Evolutionary conservation across 257 asterid species (phyloP), one percentile per base, ranked within the genome.

Genomic region (Salvia splendens): DNA sequence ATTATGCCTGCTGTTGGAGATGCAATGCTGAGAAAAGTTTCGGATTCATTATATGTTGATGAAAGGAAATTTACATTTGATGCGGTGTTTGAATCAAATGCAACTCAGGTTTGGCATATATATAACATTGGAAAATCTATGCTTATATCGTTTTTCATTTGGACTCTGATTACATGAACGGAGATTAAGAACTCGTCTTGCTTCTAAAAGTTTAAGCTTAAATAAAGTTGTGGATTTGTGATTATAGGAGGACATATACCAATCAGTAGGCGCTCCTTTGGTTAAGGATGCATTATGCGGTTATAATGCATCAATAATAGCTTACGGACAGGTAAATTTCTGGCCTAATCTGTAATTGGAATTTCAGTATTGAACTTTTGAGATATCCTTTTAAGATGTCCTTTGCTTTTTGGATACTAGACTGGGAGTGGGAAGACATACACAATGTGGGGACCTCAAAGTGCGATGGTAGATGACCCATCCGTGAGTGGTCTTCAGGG

Each of bases 391-490:
- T 68, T 24, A 24, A 24, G 30, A 12, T 58, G 12, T 38, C 40
- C 67, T 56, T 58, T 68, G 64, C 14, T 71, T 64, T 62, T 58
- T 50, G 16, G 51, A 78, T 73, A 12, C 75, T 67, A 94, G 99
- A 94, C 93, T 79, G 97, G 97, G 47, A 94, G 95, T 79, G 99
- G 99, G 17, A 91, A 94, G 81, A 81, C 97, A 28, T 89, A 80
- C 73, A 91, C 99, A 40, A 86, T 94, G 96, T 94, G 97, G 96
- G 97, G 99, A 62, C 96, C 97, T 11, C 97, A 81, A 14, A 88
- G 92, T 71, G 89, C 99, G 9, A 91, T 94, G 89, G 86, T 91
- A 65, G 96, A 82, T 33, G 81, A 76, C 78, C 95, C 87, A 50
- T 78, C 87, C 16, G 77, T 75, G 49, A 64, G 61, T 80, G 90